phyloP scores from a whole-genome alignment of 2,329 filamentous ascomycete species.

The Colletotrichum sp. region DNA sequence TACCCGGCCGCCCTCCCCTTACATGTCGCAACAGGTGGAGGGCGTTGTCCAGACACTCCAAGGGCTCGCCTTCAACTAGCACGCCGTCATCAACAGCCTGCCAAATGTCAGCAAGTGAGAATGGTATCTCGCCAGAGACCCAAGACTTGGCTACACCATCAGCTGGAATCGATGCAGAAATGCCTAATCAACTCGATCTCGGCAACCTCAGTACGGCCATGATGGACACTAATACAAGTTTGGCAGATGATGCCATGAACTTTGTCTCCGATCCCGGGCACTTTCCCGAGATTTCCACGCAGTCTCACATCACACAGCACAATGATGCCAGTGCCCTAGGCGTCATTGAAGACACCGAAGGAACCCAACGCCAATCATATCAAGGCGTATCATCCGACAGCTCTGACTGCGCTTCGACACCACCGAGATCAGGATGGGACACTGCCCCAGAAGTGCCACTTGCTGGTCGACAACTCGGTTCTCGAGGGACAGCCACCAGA shows the following conservation, averaged over 20 bases:
- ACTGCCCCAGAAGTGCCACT: neutral
- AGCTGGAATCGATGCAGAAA: neutral
- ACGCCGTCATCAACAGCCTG: neutral
- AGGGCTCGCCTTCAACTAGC: neutral
- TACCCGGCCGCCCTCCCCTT: slow-evolving; percentile 30
- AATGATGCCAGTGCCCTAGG: neutral
- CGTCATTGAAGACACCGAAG: neutral
- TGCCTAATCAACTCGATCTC: neutral
- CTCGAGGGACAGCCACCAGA: neutral
- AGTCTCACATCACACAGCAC: neutral
- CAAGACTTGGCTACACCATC: neutral
- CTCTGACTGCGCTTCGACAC: neutral
- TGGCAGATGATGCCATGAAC: neutral
- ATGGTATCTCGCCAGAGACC: neutral
- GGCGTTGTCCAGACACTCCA: neutral
- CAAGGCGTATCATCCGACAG: neutral
- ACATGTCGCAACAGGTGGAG: slow-evolving; percentile 33
- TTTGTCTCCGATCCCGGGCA: neutral
- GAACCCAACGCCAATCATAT: neutral
- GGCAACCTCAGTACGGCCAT: neutral
- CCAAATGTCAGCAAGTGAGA: neutral
- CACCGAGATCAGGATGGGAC: neutral
- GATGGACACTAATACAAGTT: neutral
- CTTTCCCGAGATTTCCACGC: neutral
- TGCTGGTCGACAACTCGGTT: neutral